Base-by-base conservation (phyloP, 106 monocot genomes). In the Dendrobium huoshanense region DNA sequence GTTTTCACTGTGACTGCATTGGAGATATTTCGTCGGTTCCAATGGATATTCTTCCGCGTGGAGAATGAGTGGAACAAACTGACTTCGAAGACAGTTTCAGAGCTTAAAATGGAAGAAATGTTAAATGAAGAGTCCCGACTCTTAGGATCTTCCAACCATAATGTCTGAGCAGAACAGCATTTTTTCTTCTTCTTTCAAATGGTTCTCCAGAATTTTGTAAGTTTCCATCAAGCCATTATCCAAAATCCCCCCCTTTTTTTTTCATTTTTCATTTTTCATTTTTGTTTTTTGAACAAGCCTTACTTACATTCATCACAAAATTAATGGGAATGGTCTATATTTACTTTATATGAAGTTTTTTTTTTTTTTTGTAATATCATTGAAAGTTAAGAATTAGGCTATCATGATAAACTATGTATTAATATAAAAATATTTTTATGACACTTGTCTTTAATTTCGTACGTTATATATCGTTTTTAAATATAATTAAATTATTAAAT, bases 31-130 rank as follows among this genome's bases (percentile, higher is more conserved):
- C 82, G 92, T 4, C 88, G 92, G 20, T 95, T 92, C 76, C 95
- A 95, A 65, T 95, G 95, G 95, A 68, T 94, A 44, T 96, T 96
- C 83, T 96, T 96, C 65, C 81, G 96, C 1, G 90, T 97, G 0
- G 96, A 97, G 82, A 97, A 97, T 41, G 96, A 97, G 77, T 94
- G 96, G 94, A 92, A 92, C 85, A 96, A 96, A 86, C 92, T 94
- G 89, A 90, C 85, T 20, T 45, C 73, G 2, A 94, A 84, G 61
- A 72, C 87, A 24, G 87, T 43, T 76, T 19, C 85, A 18, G 88
- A 92, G 51, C 55, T 92, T 49, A 42, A 82, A 3, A 81, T 84
- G 84, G 89, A 87, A 44, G 94, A 92, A n/a, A 81, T 80, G 19
- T 84, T 86, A 4, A 82, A 74, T 41, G 96, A 96, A 77, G 94